Conservation (phyloP, 345 rosid species). For the Dovyalis caffra region DNA sequence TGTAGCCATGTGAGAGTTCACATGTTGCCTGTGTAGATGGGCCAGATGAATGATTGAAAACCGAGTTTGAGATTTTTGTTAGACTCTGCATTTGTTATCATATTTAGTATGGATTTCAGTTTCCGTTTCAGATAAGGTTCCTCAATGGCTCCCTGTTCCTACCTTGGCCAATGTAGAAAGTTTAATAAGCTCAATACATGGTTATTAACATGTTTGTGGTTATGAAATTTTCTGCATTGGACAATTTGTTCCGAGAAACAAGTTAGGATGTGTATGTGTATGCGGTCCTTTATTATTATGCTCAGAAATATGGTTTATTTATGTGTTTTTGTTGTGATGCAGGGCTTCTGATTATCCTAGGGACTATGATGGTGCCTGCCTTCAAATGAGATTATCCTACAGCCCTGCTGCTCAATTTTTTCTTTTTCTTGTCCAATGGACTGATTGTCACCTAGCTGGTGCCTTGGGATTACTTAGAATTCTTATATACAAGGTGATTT, state of each 20-base stretch:
- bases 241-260: not conserved
- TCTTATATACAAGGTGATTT: constrained; percentile 73
- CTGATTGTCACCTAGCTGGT: constrained; percentile 86
- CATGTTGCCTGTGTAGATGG: not conserved
- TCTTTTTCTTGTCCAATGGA: constrained; percentile 95
- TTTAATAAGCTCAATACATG: not conserved
- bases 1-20: not conserved
- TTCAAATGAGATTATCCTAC: constrained; percentile 93
- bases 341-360: constrained; percentile 92
- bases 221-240: not conserved
- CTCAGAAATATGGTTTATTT: not conserved
- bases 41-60: not conserved
- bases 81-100: not conserved
- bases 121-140: not conserved
- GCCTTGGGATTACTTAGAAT: constrained; percentile 86
- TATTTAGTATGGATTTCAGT: not conserved
- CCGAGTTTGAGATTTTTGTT: not conserved
- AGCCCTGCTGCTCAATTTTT: constrained; percentile 85
- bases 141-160: not conserved
- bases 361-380: constrained; percentile 83
- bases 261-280: not conserved
- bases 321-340: constrained; percentile 9
- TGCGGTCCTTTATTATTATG: not conserved
- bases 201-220: not conserved
- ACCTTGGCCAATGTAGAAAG: not conserved